Conservation (phyloP, 345 rosid species). For the Populus nigra region DNA sequence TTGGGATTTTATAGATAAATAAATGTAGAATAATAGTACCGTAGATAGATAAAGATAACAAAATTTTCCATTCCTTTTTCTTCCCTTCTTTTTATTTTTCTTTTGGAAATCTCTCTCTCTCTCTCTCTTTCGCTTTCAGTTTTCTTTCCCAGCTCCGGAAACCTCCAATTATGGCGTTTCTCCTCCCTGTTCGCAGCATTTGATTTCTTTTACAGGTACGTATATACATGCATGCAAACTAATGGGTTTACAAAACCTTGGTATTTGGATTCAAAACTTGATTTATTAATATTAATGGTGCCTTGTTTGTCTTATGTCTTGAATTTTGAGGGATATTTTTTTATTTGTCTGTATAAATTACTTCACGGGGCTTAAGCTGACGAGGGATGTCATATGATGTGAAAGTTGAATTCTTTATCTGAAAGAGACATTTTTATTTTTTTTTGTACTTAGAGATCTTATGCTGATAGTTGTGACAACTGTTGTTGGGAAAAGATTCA, state of each 20-base stretch:
- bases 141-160: constrained; percentile 14
- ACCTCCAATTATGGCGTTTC: constrained; percentile 13
- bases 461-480: not conserved
- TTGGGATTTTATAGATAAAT: too few relatives aligned
- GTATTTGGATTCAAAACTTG: not conserved
- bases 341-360: not conserved
- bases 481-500: not conserved
- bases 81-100: too few relatives aligned
- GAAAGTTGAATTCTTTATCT: not conserved
- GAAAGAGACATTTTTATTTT: not conserved
- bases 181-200: not conserved
- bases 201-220: constrained; percentile 11
- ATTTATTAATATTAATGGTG: not conserved
- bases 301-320: too few relatives aligned
- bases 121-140: too few relatives aligned
- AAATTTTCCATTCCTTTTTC: too few relatives aligned
- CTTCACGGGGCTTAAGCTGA: not conserved
- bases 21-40: too few relatives aligned
- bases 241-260: not conserved
- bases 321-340: not conserved
- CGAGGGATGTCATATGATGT: not conserved
- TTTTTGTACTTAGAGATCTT: not conserved
- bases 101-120: too few relatives aligned
- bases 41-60: too few relatives aligned
- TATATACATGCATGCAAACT: not conserved